Evolutionary conservation across 2,329 filamentous ascomycete genomes (phyloP), one percentile per base, ranked within the genome.

Genomic region (Calonectria crousiana): DNA sequence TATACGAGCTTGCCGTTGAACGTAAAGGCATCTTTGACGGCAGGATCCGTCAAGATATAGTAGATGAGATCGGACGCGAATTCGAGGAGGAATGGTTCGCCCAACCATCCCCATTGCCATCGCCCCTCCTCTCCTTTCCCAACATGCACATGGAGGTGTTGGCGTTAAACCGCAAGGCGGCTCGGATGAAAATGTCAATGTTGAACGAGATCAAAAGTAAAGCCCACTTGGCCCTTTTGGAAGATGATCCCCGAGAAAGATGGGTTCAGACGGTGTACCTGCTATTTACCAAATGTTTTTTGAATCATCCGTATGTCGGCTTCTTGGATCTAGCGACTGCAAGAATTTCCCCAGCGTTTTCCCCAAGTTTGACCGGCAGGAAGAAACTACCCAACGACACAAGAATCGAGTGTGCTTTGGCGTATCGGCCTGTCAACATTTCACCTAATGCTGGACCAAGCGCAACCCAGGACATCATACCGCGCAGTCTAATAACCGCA

Each of bases 121-220:
- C 30, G 30, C 30, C 9, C 9, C 9, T 32, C 30, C 9, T 32
- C 32, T 34, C 32, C 32, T 34, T 11, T 2, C 2, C 8, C 1
- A 2, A 2, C 32, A 34, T 11, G 32, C 6, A 34, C 10, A 9
- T 2, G 10, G 20, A n/a, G 18, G 41, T 1, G 18, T 18, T 16
- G 3, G 20, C 4, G 4, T 5, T 18, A 3, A 1, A 2, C 8
- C n/a, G 5, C 23, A 2, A 23, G 4, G 1, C 4, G 18, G 44
- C 20, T 4, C 23, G 2, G 44, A 23, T n/a, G 8, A 23, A 11
- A 11, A 20, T 47, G 4, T 4, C 2, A 20, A 8, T 0, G 4
- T 3, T 44, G 41, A 3, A 9, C 18, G 9, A 9, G 6, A 20
- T 44, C 18, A 20, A 9, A 8, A 9, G 6, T 44, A 18, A 1